Conservation (phyloP, 306 rosid species). For the Quercus wislizeni region DNA sequence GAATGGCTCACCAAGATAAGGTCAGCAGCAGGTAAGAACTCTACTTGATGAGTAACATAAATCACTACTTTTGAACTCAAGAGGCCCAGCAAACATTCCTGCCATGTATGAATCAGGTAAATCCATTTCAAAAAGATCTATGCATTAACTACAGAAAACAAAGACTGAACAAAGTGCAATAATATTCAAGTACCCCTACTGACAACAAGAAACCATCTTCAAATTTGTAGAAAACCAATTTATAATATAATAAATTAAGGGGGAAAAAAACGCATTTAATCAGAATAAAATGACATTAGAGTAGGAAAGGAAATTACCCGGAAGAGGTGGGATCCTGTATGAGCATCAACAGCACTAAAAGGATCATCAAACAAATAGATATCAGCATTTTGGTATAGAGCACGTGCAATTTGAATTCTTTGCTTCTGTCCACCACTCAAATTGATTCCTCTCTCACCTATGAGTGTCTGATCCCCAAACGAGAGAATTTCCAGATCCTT, state of each 20-base stretch:
- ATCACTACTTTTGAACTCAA: slow-evolving; percentile 72
- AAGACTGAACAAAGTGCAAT: too few relatives aligned
- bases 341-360: slow-evolving; percentile 89
- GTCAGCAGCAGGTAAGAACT: slow-evolving; percentile 82
- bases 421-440: slow-evolving; percentile 90
- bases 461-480: slow-evolving; percentile 73
- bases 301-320: slow-evolving; percentile 30
- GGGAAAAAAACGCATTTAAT: not conserved
- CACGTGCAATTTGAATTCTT: slow-evolving; percentile 83
- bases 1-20: slow-evolving; percentile 61
- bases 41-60: slow-evolving; percentile 87
- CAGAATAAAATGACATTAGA: not conserved
- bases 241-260: not conserved
- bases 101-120: not conserved
- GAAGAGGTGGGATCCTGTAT: slow-evolving; percentile 82
- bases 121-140: too few relatives aligned
- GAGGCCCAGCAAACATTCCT: slow-evolving; percentile 80
- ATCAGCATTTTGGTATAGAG: slow-evolving; percentile 77
- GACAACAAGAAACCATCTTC: too few relatives aligned
- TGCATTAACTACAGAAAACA: too few relatives aligned
- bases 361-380: slow-evolving; percentile 84
- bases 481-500: slow-evolving; percentile 71
- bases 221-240: too few relatives aligned
- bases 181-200: too few relatives aligned
- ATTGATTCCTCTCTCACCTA: slow-evolving; percentile 85